A percentile compares a stretch with the other conserved stretches of the same genome.
Evolutionary conservation across 1,284 basidiomycete species (phyloP).

Genomic region (Microstroma glucosiphilum): DNA sequence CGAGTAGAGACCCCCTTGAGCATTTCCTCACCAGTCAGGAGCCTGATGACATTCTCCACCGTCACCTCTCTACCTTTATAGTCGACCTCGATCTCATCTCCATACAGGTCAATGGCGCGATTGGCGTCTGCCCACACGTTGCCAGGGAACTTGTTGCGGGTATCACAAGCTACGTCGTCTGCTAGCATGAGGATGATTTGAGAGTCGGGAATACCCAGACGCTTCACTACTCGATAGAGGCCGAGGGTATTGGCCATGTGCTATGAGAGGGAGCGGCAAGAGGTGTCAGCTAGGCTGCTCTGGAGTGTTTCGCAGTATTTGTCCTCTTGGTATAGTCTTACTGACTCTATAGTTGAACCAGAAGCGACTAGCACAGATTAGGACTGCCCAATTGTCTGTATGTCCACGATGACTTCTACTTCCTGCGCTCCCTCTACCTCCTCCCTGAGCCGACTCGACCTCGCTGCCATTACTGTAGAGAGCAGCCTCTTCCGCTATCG

Average conservation of each 20-base stretch:
- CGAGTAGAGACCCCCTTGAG: too few species aligned
- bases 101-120: slow-evolving; percentile 79
- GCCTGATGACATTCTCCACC: slow-evolving; percentile 86
- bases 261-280: slow-evolving; percentile 52
- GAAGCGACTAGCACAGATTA: slow-evolving; percentile 86
- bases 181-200: slow-evolving; percentile 99
- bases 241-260: slow-evolving; percentile 97
- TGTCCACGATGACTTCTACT: slow-evolving; percentile 22
- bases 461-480: background rate
- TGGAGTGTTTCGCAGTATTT: background rate
- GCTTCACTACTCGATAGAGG: slow-evolving; percentile 98
- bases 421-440: too few species aligned
- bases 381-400: slow-evolving; percentile 95
- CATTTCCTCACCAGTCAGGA: slow-evolving; percentile 66
- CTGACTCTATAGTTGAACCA: slow-evolving; percentile 87
- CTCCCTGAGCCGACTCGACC: background rate
- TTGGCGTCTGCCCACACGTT: slow-evolving; percentile 80
- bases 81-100: slow-evolving; percentile 93
- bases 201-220: slow-evolving; percentile 92
- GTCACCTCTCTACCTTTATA: slow-evolving; percentile 97
- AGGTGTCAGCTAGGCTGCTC: background rate
- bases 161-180: slow-evolving; percentile 90
- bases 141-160: slow-evolving; percentile 84
- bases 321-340: slow-evolving; percentile 56
- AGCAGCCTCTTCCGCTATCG: background rate